Conservation (phyloP, 352 stramenopile genomes). For the Phytophthora sansomeana region DNA sequence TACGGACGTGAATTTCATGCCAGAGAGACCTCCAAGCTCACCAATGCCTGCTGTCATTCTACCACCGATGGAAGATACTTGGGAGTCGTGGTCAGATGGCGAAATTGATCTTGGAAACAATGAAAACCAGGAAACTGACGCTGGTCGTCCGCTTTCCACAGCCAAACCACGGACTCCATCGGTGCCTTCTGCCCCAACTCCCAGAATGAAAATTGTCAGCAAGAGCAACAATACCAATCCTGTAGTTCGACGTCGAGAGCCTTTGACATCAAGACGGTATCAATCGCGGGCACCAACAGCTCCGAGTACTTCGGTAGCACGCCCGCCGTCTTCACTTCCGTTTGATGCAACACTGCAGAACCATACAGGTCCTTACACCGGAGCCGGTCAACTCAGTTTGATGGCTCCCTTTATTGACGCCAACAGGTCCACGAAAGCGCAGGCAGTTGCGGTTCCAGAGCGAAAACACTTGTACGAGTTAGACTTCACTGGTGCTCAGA, state of each 20-base stretch:
- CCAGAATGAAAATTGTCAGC: constrained; percentile 31
- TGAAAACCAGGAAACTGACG: constrained; percentile 14
- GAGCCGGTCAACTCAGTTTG: constrained; percentile 45
- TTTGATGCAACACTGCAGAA: constrained; percentile 38
- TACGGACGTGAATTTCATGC: constrained; percentile 6
- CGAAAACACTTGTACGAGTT: constrained; percentile 39
- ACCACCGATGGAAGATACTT: constrained; percentile 28
- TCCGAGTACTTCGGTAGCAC: constrained; percentile 6
- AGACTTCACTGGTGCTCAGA: constrained; percentile 29
- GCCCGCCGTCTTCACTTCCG: constrained; percentile 33
- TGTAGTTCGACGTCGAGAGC: constrained; percentile 8
- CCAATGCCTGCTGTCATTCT: constrained; percentile 1
- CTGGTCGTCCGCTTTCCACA: constrained; percentile 8
- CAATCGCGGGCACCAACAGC: constrained; percentile 7
- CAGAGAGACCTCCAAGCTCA: background rate
- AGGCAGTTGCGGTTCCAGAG: constrained; percentile 11
- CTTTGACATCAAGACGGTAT: constrained; percentile 10
- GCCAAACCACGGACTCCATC: constrained; percentile 8
- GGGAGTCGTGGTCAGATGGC: constrained; percentile 45
- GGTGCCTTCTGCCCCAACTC: constrained; percentile 5
- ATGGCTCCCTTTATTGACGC: constrained; percentile 56
- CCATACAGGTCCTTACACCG: constrained; percentile 30
- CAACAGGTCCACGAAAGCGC: constrained; percentile 26
- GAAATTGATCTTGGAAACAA: constrained; percentile 23
- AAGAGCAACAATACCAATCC: constrained; percentile 14